Evolutionary conservation across 768 basidiomycete species (phyloP).

Genomic region (Auricularia heimuer): DNA sequence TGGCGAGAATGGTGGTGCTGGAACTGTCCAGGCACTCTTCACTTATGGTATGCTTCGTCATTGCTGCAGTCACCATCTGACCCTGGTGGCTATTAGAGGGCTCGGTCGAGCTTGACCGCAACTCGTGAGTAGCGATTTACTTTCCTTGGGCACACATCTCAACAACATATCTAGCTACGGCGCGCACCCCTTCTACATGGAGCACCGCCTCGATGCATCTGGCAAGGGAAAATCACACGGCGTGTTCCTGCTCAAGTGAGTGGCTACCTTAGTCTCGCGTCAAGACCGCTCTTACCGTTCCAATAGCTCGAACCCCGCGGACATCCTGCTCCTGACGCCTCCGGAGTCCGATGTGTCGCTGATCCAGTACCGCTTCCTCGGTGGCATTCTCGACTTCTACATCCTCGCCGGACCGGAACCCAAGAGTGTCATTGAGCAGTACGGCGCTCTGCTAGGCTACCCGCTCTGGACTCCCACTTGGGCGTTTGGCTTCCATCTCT

Average conservation of each 20-base stretch:
- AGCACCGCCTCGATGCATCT: slow-evolving; percentile 2
- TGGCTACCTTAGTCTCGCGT: not conserved
- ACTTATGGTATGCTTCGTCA: too few species aligned
- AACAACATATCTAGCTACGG: slow-evolving; percentile 1
- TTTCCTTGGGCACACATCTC: too few species aligned
- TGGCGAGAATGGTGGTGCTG: not conserved
- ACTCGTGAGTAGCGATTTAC: not conserved
- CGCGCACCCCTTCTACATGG: slow-evolving; percentile 10
- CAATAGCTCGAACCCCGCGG: slow-evolving; percentile 39
- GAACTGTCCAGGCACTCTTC: too few species aligned
- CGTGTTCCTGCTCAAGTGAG: slow-evolving; percentile 21
- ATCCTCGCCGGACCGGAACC: slow-evolving; percentile 35
- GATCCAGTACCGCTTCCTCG: slow-evolving; percentile 22
- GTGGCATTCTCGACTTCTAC: slow-evolving; percentile 25
- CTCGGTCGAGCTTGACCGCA: not conserved
- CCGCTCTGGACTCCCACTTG: slow-evolving; percentile 66
- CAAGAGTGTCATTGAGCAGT: slow-evolving; percentile 57
- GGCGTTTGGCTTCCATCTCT: slow-evolving; percentile 74
- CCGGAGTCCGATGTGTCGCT: slow-evolving; percentile 36
- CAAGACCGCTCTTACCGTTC: slow-evolving; percentile 10
- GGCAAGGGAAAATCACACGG: slow-evolving; percentile 18
- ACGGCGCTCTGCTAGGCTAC: slow-evolving; percentile 50
- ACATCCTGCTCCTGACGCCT: slow-evolving; percentile 56
- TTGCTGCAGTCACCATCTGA: slow-evolving; percentile 34
- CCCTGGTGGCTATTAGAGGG: slow-evolving; percentile 54